Evolutionary conservation across 2,329 filamentous ascomycete genomes (phyloP), one percentile per base, ranked within the genome.

Genomic region (Cucurbitaria berberidis): DNA sequence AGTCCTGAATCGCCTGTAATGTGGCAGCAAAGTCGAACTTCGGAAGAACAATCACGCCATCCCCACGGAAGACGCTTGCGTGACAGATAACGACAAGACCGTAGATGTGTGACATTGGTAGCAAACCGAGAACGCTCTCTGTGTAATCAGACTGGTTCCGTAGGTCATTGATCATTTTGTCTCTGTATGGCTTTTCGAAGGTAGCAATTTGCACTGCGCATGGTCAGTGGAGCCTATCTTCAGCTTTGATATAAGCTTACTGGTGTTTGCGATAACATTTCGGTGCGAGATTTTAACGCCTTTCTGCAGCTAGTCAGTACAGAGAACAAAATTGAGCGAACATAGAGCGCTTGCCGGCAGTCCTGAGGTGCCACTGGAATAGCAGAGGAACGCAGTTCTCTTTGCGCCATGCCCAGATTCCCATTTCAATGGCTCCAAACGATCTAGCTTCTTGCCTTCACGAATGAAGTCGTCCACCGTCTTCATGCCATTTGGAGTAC

Each of bases 41-140:
- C 38, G 83, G 87, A 32, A 95, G 80, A 5, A 93, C 82, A 45
- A 95, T 81, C 9, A 88, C 80, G 51, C 86, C 85, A 61, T 95
- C 90, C 9, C 91, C 91, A 35, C 88, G 83, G 68, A 86, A 93
- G 2, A 85, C 78, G 22, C 82, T 82, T 1, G 80, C 75, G 70
- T 90, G 86, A 36, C 84, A 86, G 53, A 91, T 84, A 15, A 91
- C 84, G 5, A 91, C 84, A 30, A 95, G 77, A 3, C 85, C 86
- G 72, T 93, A 96, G 59, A 95, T 95, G 66, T 96, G 91, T 60
- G 88, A 92, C 67, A 91, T 85, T 0, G 90, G 90, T 0, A 93
- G 78, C n/a, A 93, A 78, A 5, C 89, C 90, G 0, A 93, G 81
- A 1, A 73, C 77, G 18, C 82, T 78, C 45, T 86, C 84, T 0